phyloP scores from a whole-genome alignment of 495 filamentous ascomycete genomes.

The Hypoxylon lenormandii region DNA sequence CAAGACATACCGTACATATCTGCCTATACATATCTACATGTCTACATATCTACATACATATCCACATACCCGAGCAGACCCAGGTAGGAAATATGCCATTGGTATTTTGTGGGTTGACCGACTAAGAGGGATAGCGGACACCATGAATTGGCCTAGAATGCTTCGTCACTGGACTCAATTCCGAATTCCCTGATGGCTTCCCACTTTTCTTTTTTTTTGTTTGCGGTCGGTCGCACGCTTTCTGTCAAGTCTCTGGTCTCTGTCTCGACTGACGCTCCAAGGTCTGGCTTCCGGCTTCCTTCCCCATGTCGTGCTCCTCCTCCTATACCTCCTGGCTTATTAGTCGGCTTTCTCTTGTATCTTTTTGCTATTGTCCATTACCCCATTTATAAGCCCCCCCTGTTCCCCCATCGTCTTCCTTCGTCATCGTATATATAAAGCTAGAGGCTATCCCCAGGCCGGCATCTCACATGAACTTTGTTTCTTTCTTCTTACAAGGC shows the following conservation, averaged over 20 bases:
- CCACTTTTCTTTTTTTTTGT: slow-evolving; percentile 36
- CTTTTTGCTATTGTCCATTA: slow-evolving; percentile 29
- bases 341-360: background rate
- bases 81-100: too few species aligned
- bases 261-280: slow-evolving; percentile 5
- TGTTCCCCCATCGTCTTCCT: background rate
- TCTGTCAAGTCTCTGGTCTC: too few species aligned
- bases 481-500: slow-evolving; percentile 21
- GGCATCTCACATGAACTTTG: slow-evolving; percentile 25
- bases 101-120: slow-evolving; percentile 28
- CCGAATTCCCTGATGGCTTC: slow-evolving; percentile 39
- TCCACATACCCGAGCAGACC: too few species aligned
- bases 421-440: slow-evolving; percentile 42
- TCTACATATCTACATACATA: too few species aligned
- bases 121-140: slow-evolving; percentile 3
- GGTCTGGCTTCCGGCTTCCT: background rate
- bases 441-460: slow-evolving; percentile 43
- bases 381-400: too few species aligned
- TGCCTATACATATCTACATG: too few species aligned
- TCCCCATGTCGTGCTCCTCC: slow-evolving; percentile 3
- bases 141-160: too few species aligned
- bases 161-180: slow-evolving; percentile 23
- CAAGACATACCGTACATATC: too few species aligned
- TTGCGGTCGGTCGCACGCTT: slow-evolving; percentile 27
- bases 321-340: background rate